Conservation (phyloP, 495 filamentous ascomycete genomes). For the Aspergillus sclerotioniger region DNA sequence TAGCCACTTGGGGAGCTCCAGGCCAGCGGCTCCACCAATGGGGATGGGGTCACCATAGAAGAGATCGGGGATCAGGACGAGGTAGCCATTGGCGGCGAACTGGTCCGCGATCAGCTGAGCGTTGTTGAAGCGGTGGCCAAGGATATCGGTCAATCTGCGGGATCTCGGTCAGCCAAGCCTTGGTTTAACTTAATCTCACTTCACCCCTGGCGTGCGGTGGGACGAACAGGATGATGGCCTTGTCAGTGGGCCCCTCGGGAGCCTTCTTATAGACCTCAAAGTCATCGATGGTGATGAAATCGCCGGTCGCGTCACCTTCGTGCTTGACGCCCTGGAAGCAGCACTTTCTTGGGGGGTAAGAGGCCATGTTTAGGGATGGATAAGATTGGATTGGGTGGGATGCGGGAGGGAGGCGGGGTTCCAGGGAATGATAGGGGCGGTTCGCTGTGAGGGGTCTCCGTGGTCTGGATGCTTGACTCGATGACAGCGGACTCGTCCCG, state of each 20-base stretch:
- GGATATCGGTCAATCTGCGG: conserved; percentile 25
- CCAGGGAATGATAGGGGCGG: no score
- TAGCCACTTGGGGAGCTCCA: conserved; percentile 29
- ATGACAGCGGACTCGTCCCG: no score
- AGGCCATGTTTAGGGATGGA: conserved; percentile 1
- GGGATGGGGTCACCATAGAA: conserved; percentile 30
- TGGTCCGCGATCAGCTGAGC: conserved; percentile 58
- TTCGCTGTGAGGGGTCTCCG: no score
- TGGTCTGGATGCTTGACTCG: no score
- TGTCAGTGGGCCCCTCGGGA: conserved; percentile 24
- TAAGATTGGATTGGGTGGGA: no score
- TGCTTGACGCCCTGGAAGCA: conserved; percentile 14
- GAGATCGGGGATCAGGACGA: conserved; percentile 63
- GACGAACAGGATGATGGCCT: conserved; percentile 14
- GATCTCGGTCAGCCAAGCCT: background rate
- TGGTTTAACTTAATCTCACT: conserved; percentile 2
- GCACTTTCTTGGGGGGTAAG: background rate
- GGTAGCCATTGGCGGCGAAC: conserved; percentile 72
- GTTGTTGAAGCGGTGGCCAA: conserved; percentile 29
- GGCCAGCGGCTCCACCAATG: conserved; percentile 20
- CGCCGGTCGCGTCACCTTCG: conserved; percentile 22
- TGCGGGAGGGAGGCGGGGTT: no score
- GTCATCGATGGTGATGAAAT: conserved; percentile 18
- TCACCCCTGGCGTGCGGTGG: background rate
- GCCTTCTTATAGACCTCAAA: conserved; percentile 26